Base-by-base conservation (phyloP, 805 yeast species). In the Ogataea zsoltii region DNA sequence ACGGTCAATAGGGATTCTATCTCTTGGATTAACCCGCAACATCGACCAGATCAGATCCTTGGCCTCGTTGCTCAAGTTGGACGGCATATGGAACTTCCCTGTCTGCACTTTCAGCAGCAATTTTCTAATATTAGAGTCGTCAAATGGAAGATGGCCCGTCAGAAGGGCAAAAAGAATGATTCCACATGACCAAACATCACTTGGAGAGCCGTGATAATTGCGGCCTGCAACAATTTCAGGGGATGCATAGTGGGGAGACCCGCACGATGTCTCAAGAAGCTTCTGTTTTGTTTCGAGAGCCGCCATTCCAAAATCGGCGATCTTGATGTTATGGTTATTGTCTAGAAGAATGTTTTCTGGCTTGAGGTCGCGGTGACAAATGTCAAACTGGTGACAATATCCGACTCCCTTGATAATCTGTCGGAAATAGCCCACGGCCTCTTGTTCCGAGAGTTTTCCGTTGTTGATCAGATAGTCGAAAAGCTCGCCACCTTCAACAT, bases 231-330 rank as follows among this genome's bases (percentile, higher is more conserved):
- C 92, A 51, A 87, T 86, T 66, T 87, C 95, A 0, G 95, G 95
- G 2, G 95, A 87, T 6, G 94, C 94, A 64, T 87, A 87, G 68
- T 87, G 95, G 15, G 95, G 95, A 17, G 91, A 84, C 3, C 95
- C 95, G 69, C 95, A 87, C 13, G 88, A 81, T 4, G 95, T 87
- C 63, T 85, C 89, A 42, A 87, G 69, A 44, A 87, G 67, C 62
- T 79, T 78, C 43, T 83, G 88, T 45, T 80, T 80, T 50, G 82
- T 76, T 62, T 87, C 92, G 49, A 87, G 70, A 17, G 94, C 94
- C 21, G 95, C 95, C 95, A 87, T 87, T 44, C 95, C 95, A 60
- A 87, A 87, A 67, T 87, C 95, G 3, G 94, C 94, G 53, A 87
- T 80, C 58, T 86, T 86, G 44, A 87, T 84, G 53, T 80, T 82